These are phyloP conservation scores for Globisporangium solare DNA, from an alignment of 352 stramenopile species.

Conservation along the genomic window DNA sequence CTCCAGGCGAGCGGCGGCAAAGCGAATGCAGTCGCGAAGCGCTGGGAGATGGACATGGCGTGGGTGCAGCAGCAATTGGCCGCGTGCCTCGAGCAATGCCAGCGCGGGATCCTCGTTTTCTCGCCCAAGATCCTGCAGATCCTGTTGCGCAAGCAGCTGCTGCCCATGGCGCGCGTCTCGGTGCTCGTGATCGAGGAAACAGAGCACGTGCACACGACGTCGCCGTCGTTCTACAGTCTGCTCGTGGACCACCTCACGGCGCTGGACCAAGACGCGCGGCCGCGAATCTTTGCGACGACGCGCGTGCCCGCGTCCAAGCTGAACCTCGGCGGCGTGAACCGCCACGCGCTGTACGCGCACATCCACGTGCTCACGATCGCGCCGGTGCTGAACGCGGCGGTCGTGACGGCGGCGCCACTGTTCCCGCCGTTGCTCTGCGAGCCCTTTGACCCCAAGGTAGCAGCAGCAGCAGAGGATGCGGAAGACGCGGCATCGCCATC, in stretches of 20 bases:
- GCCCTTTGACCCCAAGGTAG: conserved; percentile 22
- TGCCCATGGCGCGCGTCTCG: conserved; percentile 28
- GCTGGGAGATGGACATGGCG: conserved; percentile 21
- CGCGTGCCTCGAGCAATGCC: conserved; percentile 13
- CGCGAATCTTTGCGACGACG: conserved; percentile 60
- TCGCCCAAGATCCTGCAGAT: conserved; percentile 42
- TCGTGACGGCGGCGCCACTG: conserved; percentile 12
- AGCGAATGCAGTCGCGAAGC: background rate
- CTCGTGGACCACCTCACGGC: conserved; percentile 25
- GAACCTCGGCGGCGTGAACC: conserved; percentile 24
- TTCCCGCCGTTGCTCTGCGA: conserved; percentile 52
- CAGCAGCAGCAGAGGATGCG: too few species aligned
- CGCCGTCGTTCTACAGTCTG: conserved; percentile 51
- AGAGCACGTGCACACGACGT: conserved; percentile 54
- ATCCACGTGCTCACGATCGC: conserved; percentile 63
- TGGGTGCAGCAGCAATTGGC: conserved; percentile 16
- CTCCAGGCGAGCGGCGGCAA: too few species aligned
- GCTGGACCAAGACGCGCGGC: background rate
- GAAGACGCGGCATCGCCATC: background rate
- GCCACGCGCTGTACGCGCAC: conserved; percentile 56
- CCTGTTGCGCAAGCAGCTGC: conserved; percentile 23
- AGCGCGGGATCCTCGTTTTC: conserved; percentile 31
- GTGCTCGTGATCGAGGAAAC: conserved; percentile 61
- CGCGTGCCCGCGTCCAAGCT: conserved; percentile 44
- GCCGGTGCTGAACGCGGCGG: conserved; percentile 27